phyloP scores from a whole-genome alignment of 2,329 filamentous ascomycete species.

The Cryphonectria radicalis region DNA sequence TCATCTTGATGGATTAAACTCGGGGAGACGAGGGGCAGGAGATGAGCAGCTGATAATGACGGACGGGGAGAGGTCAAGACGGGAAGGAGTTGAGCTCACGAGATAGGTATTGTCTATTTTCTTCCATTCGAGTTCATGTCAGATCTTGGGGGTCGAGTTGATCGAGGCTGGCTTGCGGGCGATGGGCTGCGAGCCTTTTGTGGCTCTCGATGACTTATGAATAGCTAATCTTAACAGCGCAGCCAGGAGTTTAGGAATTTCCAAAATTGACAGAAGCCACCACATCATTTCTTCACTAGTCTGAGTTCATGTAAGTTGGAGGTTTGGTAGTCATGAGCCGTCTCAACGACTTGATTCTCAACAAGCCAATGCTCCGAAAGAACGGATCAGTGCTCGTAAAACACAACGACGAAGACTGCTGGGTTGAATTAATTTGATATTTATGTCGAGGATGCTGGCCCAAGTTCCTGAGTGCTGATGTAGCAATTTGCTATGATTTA shows the following conservation, averaged over 20 bases:
- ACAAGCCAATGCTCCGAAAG: not conserved
- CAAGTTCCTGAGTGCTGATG: not conserved
- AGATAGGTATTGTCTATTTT: not conserved
- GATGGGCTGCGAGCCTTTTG: not conserved
- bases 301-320: not conserved
- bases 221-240: not conserved
- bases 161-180: not conserved
- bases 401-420: not conserved
- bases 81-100: not conserved
- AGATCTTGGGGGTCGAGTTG: not conserved
- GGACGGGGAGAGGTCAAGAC: not conserved
- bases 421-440: not conserved
- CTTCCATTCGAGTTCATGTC: constrained; percentile 25
- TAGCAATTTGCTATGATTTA: not conserved
- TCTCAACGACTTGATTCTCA: no score
- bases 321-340: not conserved
- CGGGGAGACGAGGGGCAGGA: not conserved
- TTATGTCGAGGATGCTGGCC: not conserved
- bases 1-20: not conserved
- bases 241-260: constrained; percentile 24
- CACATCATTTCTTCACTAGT: not conserved
- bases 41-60: not conserved
- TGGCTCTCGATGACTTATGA: not conserved
- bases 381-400: not conserved
- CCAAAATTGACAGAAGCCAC: not conserved